Conservation (phyloP, 202 grass and related monocot genomes). For the Alloteropsis angusta region DNA sequence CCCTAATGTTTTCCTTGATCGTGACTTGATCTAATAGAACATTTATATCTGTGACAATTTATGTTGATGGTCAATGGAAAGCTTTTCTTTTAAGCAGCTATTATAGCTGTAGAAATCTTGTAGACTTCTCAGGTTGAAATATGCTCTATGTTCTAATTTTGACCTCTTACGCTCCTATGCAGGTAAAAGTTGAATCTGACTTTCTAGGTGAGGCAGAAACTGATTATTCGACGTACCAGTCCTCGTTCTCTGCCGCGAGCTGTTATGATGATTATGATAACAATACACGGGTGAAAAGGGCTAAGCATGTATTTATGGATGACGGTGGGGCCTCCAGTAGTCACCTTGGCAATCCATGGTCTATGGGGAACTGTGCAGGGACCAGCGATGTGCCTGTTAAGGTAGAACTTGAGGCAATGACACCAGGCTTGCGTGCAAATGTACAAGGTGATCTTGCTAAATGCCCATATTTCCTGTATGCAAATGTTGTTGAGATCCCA, state of each 20-base stretch:
- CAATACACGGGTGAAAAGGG: conserved; percentile 40
- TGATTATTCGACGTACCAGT: conserved; percentile 32
- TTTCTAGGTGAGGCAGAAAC: conserved; percentile 27
- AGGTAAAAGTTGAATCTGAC: conserved; percentile 63
- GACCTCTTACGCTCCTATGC: not conserved
- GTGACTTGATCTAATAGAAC: not conserved
- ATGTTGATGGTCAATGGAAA: not conserved
- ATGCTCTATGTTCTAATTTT: not conserved
- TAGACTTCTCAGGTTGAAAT: conserved; percentile 1
- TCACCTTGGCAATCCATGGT: not conserved
- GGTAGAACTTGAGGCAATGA: conserved; percentile 30
- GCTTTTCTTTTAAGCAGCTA: not conserved
- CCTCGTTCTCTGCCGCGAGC: conserved; percentile 26
- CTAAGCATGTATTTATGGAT: conserved; percentile 44
- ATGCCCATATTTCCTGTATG: conserved; percentile 72
- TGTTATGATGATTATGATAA: conserved; percentile 35
- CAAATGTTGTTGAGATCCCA: conserved; percentile 54
- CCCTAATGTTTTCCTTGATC: not conserved
- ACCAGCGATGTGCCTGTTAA: conserved; percentile 27
- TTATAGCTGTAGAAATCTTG: not conserved
- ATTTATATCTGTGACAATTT: not conserved
- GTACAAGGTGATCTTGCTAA: conserved; percentile 1
- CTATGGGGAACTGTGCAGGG: not conserved
- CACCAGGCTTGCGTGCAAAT: not conserved
- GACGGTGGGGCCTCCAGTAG: conserved; percentile 31